These are phyloP conservation scores for Debaryomyces singareniensis DNA, from an alignment of 1,139 yeast genomes.

Conservation along the genomic window DNA sequence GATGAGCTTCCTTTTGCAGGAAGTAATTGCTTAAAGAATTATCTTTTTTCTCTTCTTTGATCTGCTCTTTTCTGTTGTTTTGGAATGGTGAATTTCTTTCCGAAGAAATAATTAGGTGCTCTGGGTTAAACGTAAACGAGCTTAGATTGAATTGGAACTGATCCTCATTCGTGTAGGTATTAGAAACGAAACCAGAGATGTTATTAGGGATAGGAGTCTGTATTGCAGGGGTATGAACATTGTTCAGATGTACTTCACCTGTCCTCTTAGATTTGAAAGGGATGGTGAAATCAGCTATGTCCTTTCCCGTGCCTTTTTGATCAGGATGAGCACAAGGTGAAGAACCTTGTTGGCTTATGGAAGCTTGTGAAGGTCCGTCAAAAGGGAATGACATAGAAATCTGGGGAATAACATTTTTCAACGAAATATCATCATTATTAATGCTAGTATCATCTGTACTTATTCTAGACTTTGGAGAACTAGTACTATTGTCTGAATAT, in stretches of 20 bases:
- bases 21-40: not conserved
- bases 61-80: not conserved
- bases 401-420: not conserved
- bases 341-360: not conserved
- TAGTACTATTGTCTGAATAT: constrained; percentile 2
- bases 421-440: not conserved
- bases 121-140: constrained; percentile 24
- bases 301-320: not conserved
- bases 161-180: constrained; percentile 25
- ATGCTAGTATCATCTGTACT: constrained; percentile 2
- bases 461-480: constrained; percentile 3
- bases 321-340: too few species aligned
- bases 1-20: not conserved
- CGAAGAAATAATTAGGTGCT: constrained; percentile 2
- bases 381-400: not conserved
- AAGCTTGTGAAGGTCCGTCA: not conserved
- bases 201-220: constrained; percentile 22
- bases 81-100: constrained; percentile 2
- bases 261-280: constrained; percentile 2
- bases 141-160: constrained; percentile 30
- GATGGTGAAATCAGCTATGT: not conserved
- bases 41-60: not conserved
- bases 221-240: constrained; percentile 27
- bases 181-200: constrained; percentile 30
- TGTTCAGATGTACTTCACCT: constrained; percentile 11